Conservation (phyloP, 2,329 filamentous ascomycete genomes). For the Onygena corvina region DNA sequence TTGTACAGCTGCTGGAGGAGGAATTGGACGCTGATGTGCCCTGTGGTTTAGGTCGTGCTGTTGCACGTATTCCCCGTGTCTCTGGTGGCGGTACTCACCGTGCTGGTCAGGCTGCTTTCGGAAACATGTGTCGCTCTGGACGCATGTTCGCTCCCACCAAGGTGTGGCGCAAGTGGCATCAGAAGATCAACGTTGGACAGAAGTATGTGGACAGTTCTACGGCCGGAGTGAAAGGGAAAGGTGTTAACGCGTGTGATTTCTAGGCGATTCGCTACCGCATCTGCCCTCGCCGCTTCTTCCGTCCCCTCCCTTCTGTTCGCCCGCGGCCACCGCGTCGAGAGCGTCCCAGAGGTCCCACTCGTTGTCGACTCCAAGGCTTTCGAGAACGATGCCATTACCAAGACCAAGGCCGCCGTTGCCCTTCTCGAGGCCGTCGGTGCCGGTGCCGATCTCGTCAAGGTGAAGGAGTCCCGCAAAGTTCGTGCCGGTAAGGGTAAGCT, state of each 20-base stretch:
- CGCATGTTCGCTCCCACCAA: slow-evolving; percentile 99
- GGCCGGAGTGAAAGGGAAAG: not conserved
- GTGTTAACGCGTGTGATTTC: slow-evolving; percentile 10
- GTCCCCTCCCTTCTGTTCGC: slow-evolving; percentile 89
- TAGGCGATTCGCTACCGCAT: slow-evolving; percentile 94
- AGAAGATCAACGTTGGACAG: slow-evolving; percentile 99
- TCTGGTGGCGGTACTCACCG: slow-evolving; percentile 99
- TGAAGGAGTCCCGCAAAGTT: slow-evolving; percentile 90
- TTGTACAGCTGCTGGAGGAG: slow-evolving; percentile 12
- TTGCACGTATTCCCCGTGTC: slow-evolving; percentile 99
- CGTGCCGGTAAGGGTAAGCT: slow-evolving; percentile 99
- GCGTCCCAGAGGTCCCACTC: slow-evolving; percentile 89
- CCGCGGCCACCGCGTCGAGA: slow-evolving; percentile 89
- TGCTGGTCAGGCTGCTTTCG: slow-evolving; percentile 98
- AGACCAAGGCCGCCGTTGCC: slow-evolving; percentile 75
- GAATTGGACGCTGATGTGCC: slow-evolving; percentile 13
- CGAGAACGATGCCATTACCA: slow-evolving; percentile 63
- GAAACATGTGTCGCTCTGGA: slow-evolving; percentile 99
- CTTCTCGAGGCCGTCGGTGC: slow-evolving; percentile 89
- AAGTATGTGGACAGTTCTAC: slow-evolving; percentile 49
- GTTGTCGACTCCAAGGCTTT: slow-evolving; percentile 88
- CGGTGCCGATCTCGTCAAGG: slow-evolving; percentile 83
- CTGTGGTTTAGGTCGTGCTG: slow-evolving; percentile 67
- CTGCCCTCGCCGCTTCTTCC: slow-evolving; percentile 90
- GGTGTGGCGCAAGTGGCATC: slow-evolving; percentile 99